Base-by-base conservation (phyloP, 2,329 filamentous ascomycete species). In the Furcasterigmium furcatum region DNA sequence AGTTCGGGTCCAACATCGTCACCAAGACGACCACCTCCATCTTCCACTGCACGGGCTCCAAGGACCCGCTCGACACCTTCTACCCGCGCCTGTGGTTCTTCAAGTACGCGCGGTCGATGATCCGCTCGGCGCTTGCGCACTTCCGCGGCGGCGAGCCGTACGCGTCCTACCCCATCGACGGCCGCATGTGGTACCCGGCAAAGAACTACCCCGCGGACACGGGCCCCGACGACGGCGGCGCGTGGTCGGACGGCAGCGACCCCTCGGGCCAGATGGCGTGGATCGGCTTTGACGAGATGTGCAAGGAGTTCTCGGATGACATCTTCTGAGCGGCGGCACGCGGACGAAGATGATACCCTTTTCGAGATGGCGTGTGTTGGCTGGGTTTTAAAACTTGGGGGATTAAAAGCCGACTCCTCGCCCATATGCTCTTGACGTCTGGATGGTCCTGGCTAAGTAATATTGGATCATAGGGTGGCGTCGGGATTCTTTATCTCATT, bases 21-120 rank as follows among this genome's bases (percentile, higher is more conserved):
- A 66, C 65, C 13, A 60, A 60, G 30, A 61, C 61, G 16, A 63
- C 67, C 13, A 66, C 63, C 25, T 57, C 58, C 7, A 44, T 71
- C 24, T 62, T 65, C 48, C 68, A 71, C 52, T 67, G 64, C 51
- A 71, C 67, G 0, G 65, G 66, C 9, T 45, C 55, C 48, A 71
- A 71, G 50, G 56, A 58, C 4, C 52, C 49, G 16, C 46, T 67
- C 4, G 52, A 61, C 19, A 21, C 41, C 2, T 63, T 64, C 52
- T 71, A 61, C 48, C 52, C 55, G 14, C 57, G 55, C 20, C 55
- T 68, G 53, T 71, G 68, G 68, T 71, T 66, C 52, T 63, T 59
- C 35, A 66, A 64, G 4, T 62, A 61, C 41, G 56, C 55, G 16
- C 50, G 58, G 24, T 54, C 59, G 1, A 46, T 71, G 13, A 52